A percentile compares a stretch with the other conserved stretches of the same genome.
phyloP scores from a whole-genome alignment of 768 basidiomycete genomes.

The Leccinum subgranulosum region DNA sequence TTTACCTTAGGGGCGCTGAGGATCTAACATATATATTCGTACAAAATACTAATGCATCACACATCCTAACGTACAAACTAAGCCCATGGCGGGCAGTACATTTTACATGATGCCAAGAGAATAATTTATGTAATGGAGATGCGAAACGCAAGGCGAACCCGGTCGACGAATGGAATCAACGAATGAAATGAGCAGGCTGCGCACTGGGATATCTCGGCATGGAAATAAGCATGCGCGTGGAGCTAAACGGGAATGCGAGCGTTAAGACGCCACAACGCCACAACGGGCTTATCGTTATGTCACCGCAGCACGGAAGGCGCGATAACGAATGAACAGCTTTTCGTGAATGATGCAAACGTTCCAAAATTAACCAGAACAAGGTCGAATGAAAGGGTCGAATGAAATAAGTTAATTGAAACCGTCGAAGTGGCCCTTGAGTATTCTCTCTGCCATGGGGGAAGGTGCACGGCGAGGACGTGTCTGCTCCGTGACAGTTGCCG shows the following conservation, averaged over 20 bases:
- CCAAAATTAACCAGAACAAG: constrained; percentile 1
- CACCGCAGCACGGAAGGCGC: neutral
- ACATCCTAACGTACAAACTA: constrained; percentile 11
- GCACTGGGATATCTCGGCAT: constrained; percentile 23
- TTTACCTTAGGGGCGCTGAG: neutral
- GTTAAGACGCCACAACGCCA: constrained; percentile 12
- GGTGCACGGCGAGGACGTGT: constrained; percentile 63
- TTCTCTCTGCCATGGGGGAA: constrained; percentile 88
- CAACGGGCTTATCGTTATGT: neutral
- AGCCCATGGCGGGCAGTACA: neutral
- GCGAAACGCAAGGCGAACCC: constrained; percentile 5
- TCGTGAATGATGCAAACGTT: neutral
- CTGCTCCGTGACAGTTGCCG: constrained; percentile 52
- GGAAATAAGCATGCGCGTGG: constrained; percentile 2
- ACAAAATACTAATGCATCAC: constrained; percentile 19
- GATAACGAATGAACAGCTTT: constrained; percentile 7
- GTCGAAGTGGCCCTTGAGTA: constrained; percentile 89
- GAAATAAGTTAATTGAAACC: constrained; percentile 64
- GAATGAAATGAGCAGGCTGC: constrained; percentile 13
- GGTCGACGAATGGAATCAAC: neutral
- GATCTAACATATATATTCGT: constrained; percentile 13
- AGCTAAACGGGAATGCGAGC: constrained; percentile 1
- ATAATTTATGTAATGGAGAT: constrained; percentile 4
- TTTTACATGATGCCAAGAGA: constrained; percentile 5
- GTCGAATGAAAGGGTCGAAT: neutral